phyloP scores from a whole-genome alignment of 257 asterid genomes.

The Primulina eburnea region DNA sequence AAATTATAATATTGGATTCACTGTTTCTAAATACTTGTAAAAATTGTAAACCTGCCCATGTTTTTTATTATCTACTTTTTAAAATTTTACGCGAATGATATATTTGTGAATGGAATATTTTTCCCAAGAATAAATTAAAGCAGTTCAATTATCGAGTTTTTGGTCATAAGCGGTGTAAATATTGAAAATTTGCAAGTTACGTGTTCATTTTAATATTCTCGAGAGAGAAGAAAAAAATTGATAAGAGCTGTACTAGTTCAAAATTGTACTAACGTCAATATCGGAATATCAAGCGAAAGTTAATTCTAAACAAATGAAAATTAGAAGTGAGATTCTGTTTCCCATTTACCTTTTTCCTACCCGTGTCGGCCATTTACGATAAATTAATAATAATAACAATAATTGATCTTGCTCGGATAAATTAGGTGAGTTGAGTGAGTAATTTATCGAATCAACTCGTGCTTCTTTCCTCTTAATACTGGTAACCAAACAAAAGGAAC shows the following conservation, averaged over 20 bases:
- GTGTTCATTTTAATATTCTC: neutral
- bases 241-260: neutral
- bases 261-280: conserved; percentile 12
- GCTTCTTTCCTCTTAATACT: too few species aligned
- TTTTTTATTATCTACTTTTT: too few species aligned
- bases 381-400: neutral
- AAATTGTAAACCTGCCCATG: too few species aligned
- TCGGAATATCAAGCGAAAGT: neutral
- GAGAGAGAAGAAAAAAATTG: neutral
- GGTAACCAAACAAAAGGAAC: too few species aligned
- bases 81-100: neutral
- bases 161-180: neutral
- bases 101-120: neutral
- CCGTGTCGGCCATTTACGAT: neutral
- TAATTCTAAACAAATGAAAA: too few species aligned
- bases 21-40: too few species aligned
- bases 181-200: neutral
- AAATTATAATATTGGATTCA: too few species aligned
- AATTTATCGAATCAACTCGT: too few species aligned
- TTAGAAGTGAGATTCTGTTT: neutral
- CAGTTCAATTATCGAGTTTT: neutral
- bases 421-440: too few species aligned
- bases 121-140: too few species aligned
- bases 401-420: too few species aligned
- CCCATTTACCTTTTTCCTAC: neutral